Evolutionary conservation across 805 yeast species (phyloP).

Genomic region (Yamadazyma sp.): DNA sequence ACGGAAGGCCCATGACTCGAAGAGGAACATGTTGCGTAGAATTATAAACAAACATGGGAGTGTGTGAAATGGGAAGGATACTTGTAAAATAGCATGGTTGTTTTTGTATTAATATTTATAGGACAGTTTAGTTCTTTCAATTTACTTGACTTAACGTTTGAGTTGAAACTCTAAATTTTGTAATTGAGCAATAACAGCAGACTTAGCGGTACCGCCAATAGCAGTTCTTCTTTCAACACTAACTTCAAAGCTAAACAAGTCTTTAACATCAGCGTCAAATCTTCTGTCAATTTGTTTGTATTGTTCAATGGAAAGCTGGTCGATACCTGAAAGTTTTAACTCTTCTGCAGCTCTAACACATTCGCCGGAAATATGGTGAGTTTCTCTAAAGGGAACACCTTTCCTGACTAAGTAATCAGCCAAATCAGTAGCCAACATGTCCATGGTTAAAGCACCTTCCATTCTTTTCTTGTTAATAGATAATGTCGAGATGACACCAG

Average conservation of each 20-base stretch:
- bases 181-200: constrained; percentile 82
- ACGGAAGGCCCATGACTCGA: not conserved
- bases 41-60: not conserved
- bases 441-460: constrained; percentile 92
- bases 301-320: constrained; percentile 74
- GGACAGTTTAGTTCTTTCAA: too few species aligned
- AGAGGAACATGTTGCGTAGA: not conserved
- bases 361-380: constrained; percentile 98
- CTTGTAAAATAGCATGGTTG: too few species aligned
- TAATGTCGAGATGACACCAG: constrained; percentile 93
- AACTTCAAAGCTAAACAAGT: constrained; percentile 87
- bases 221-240: constrained; percentile 97
- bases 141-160: too few species aligned
- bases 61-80: not conserved
- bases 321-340: constrained; percentile 75
- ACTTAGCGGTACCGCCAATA: constrained; percentile 94
- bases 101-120: too few species aligned
- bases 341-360: constrained; percentile 93
- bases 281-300: constrained; percentile 77
- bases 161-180: constrained; percentile 25
- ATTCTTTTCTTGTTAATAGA: constrained; percentile 68
- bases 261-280: constrained; percentile 76
- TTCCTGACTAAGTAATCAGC: constrained; percentile 97
- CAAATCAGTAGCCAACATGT: constrained; percentile 97
- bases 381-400: constrained; percentile 99